A percentile compares a stretch with the other conserved stretches of the same genome.
Conservation (phyloP, 148 eudicot species). For the Heliamphora exappendiculata region DNA sequence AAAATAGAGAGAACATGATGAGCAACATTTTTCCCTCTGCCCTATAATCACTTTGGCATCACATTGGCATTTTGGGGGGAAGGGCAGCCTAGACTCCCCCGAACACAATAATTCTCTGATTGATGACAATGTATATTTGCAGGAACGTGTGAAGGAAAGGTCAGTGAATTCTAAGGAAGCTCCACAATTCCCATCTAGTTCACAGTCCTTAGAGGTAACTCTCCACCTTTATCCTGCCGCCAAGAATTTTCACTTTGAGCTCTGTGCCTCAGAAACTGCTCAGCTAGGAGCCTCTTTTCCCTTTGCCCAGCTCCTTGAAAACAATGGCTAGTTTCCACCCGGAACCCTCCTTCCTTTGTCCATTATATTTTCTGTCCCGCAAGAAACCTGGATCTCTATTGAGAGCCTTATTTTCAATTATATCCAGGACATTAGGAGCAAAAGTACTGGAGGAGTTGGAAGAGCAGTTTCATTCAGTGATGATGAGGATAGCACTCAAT, state of each 20-base stretch:
- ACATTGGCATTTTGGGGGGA: constrained; percentile 4
- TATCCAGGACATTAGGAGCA: constrained; percentile 41
- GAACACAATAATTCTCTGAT: not conserved
- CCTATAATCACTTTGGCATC: not conserved
- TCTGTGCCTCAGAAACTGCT: too few species aligned
- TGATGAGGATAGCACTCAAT: constrained; percentile 59
- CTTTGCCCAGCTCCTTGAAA: too few species aligned
- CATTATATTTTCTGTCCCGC: not conserved
- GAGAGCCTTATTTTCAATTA: not conserved
- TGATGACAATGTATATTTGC: constrained; percentile 13
- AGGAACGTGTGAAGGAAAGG: constrained; percentile 87
- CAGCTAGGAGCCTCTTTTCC: too few species aligned
- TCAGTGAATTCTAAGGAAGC: constrained; percentile 42
- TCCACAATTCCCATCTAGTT: constrained; percentile 37
- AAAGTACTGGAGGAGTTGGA: constrained; percentile 41
- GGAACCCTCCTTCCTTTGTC: too few species aligned
- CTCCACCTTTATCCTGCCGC: not conserved
- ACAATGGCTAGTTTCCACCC: too few species aligned
- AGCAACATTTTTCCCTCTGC: not conserved
- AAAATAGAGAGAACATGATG: not conserved
- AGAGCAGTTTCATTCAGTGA: constrained; percentile 81
- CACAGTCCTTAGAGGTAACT: constrained; percentile 56
- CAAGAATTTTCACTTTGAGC: not conserved
- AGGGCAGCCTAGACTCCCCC: not conserved
- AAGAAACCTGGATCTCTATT: not conserved